Evolutionary conservation across 2,329 filamentous ascomycete genomes (phyloP), one percentile per base, ranked within the genome.

Genomic region (Emmonsiellopsis sp.): DNA sequence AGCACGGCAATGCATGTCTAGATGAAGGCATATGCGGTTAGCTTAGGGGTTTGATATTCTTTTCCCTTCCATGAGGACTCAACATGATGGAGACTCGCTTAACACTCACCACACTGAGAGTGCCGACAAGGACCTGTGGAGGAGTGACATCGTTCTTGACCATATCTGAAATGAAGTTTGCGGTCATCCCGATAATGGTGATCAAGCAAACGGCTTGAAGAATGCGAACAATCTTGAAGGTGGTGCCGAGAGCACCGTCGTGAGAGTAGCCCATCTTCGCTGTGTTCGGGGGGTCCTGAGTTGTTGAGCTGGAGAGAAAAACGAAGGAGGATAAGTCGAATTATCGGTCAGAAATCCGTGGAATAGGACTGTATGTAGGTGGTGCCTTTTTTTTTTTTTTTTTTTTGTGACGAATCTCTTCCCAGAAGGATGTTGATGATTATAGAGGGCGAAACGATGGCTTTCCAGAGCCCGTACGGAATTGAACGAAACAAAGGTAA

Each of bases 91-190:
- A 11, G 31, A 9, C 35, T 20, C 20, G 20, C 35, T n/a, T 26
- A 16, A 15, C 26, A 80, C 87, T 65, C 80, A 95, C 90, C 60
- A 95, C 82, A 56, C 82, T 82, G 58, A 95, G 78, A 2, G 88
- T 89, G 32, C 84, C 89, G 32, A 95, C 80, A 20, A 96, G 76
- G 46, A 90, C 82, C 50, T 81, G 75, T 0, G 89, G 87, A 0
- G 86, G 82, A 32, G 80, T 76, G 53, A 84, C 79, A 58, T 84
- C 79, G 20, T 77, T 79, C 43, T 76, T 73, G 44, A 89, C 81
- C 67, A 94, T 89, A 61, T 87, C 79, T 26, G 83, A 78, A 63
- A 95, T 84, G 70, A 95, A 94, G 70, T 91, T 89, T 63, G 86
- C 82, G 0, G 83, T 83, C 68, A 95, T 81, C 45, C 89, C 89